Evolutionary conservation across 2,329 filamentous ascomycete species (phyloP).

Genomic region (Apiospora pterosperma): DNA sequence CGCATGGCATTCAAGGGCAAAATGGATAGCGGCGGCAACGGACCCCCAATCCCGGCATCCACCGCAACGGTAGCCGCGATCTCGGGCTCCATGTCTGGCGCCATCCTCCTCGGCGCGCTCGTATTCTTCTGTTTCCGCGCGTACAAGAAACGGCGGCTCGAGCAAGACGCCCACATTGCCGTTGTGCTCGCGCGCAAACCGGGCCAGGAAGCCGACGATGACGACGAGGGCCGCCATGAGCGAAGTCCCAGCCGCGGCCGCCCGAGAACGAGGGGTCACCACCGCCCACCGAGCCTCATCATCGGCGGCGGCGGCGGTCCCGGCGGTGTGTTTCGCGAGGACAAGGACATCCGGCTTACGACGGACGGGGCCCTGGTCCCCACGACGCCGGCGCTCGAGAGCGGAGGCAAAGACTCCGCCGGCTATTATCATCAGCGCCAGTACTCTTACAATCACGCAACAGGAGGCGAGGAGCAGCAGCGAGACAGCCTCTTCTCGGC

Average conservation of each 20-base stretch:
- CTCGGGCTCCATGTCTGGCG: slow-evolving; percentile 20
- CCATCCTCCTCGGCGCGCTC: slow-evolving; percentile 17
- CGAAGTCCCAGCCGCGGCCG: neutral
- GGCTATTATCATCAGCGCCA: neutral
- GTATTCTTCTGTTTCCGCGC: slow-evolving; percentile 19
- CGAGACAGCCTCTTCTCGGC: slow-evolving; percentile 13
- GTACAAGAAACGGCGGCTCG: slow-evolving; percentile 18
- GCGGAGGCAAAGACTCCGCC: slow-evolving; percentile 10
- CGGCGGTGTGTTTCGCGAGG: neutral
- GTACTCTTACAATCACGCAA: slow-evolving; percentile 7
- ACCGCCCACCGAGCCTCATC: slow-evolving; percentile 11
- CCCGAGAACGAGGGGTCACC: neutral
- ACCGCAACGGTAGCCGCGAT: slow-evolving; percentile 19
- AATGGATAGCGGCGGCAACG: neutral
- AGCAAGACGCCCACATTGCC: slow-evolving; percentile 13
- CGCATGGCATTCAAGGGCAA: neutral
- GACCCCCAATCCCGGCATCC: neutral
- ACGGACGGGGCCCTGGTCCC: slow-evolving; percentile 14
- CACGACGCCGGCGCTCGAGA: slow-evolving; percentile 22
- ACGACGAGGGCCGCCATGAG: neutral
- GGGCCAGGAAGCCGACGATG: neutral
- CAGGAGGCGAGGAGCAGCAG: neutral
- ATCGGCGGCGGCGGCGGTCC: slow-evolving; percentile 10
- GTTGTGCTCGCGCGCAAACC: slow-evolving; percentile 7
- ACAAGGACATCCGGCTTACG: slow-evolving; percentile 9